Conservation (phyloP, 441 rosid genomes). For the Arabidopsis lyrata region DNA sequence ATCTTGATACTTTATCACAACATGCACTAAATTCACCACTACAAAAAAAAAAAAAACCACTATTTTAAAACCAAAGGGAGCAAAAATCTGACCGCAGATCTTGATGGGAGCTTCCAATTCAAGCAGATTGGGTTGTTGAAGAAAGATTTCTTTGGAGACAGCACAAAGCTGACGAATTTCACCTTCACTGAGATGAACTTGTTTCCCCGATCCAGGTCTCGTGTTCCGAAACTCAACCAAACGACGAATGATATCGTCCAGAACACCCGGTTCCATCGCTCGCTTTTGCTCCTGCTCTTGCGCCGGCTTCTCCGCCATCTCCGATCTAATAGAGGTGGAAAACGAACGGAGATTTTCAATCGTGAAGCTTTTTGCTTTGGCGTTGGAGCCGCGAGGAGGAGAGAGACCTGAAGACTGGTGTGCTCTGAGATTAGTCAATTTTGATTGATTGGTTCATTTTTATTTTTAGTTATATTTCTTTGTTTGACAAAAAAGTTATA, state of each 20-base stretch:
- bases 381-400: constrained; percentile 39
- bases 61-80: not conserved
- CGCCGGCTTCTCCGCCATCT: constrained; percentile 48
- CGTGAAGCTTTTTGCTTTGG: constrained; percentile 27
- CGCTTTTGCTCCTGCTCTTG: constrained; percentile 48
- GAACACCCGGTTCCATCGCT: constrained; percentile 60
- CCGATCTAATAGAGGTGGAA: not conserved
- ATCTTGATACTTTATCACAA: not conserved
- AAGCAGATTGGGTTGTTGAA: constrained; percentile 88
- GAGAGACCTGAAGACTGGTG: constrained; percentile 21
- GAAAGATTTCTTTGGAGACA: constrained; percentile 73
- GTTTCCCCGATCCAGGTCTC: constrained; percentile 68
- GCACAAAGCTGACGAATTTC: constrained; percentile 90
- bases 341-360: constrained; percentile 9
- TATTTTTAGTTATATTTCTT: not conserved
- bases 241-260: constrained; percentile 75
- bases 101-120: constrained; percentile 95
- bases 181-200: constrained; percentile 80
- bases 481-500: too few relatives aligned
- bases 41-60: not conserved
- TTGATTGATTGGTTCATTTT: constrained; percentile 33
- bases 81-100: constrained; percentile 74
- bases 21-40: constrained; percentile 8
- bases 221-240: constrained; percentile 68
- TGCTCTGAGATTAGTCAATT: constrained; percentile 20